Base-by-base conservation (phyloP, 768 basidiomycete species). In the Serendipita vermifera region DNA sequence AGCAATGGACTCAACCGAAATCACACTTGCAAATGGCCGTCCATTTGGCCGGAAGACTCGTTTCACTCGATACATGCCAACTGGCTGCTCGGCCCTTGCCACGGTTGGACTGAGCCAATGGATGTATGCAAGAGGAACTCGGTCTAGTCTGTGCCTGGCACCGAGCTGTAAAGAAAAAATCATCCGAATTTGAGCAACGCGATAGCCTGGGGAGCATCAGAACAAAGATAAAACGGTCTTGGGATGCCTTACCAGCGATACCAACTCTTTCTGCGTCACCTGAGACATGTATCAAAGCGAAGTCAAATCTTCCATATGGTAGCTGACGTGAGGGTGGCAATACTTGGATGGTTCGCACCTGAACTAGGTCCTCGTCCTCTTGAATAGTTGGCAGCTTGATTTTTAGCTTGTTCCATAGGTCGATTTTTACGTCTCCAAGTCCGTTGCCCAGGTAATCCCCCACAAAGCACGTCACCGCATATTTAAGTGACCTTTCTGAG, bases 331-430 rank as follows among this genome's bases (percentile, higher is more conserved):
- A 46, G 3, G 58, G 61, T 9, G 67, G 68, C 2, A 13, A 48
- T 2, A 59, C 64, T 36, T 65, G 62, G 9, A 70, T 33, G 1
- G 61, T 66, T 38, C 62, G 55, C 13, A 62, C 53, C 15, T 64
- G 61, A 6, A 64, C 33, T 5, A 62, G 55, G 3, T 55, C 41
- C 33, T 59, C 33, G 32, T 7, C 39, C 17, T 41, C 39, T 41
- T 67, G 63, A 38, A 63, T 67, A 1, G 62, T 56, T 35, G 33
- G 65, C 5, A 59, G 43, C 48, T 71, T 69, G 26, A 68, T 48
- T 1, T 58, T 55, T 17, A 65, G 33, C 13, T 56, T 59, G 15
- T 58, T 61, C 69, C 69, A 70, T 6, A 69, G 58, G 38, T 67
- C 57, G n/a, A 69, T 53, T 39, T 63, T 51, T 4, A 55, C 29